These are phyloP conservation scores for Bertia moriformis DNA, from an alignment of 2,329 filamentous ascomycete species.

Conservation along the genomic window DNA sequence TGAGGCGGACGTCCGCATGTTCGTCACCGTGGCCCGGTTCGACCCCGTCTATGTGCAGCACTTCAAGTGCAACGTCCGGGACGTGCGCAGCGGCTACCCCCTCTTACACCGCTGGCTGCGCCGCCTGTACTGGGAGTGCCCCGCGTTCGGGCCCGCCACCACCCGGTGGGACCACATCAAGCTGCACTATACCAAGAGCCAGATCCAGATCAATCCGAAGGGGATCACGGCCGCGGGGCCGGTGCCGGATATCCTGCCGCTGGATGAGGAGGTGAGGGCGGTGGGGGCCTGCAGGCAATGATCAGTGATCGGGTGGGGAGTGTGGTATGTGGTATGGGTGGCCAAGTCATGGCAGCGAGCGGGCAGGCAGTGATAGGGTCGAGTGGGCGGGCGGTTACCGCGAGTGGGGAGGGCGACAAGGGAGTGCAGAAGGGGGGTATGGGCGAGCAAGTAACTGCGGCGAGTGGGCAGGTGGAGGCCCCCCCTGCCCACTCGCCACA, in stretches of 20 bases:
- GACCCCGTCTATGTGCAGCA: conserved; percentile 74
- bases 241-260: conserved; percentile 62
- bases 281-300: no score
- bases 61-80: conserved; percentile 75
- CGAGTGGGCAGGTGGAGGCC: no score
- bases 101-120: conserved; percentile 68
- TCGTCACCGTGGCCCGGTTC: conserved; percentile 58
- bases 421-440: no score
- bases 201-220: conserved; percentile 51
- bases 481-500: no score
- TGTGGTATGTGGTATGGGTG: no score
- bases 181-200: conserved; percentile 50
- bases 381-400: no score
- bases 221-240: conserved; percentile 77
- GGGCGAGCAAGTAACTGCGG: no score
- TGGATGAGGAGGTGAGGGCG: conserved; percentile 64
- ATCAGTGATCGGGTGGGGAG: no score
- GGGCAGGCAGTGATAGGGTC: no score
- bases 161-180: conserved; percentile 95
- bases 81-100: conserved; percentile 75
- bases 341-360: no score
- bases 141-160: conserved; percentile 59
- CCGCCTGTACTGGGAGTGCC: conserved; percentile 68
- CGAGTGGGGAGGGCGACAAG: no score
- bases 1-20: conserved; percentile 70